Evolutionary conservation across 2,329 filamentous ascomycete species (phyloP).

Genomic region (Claviceps sp.): DNA sequence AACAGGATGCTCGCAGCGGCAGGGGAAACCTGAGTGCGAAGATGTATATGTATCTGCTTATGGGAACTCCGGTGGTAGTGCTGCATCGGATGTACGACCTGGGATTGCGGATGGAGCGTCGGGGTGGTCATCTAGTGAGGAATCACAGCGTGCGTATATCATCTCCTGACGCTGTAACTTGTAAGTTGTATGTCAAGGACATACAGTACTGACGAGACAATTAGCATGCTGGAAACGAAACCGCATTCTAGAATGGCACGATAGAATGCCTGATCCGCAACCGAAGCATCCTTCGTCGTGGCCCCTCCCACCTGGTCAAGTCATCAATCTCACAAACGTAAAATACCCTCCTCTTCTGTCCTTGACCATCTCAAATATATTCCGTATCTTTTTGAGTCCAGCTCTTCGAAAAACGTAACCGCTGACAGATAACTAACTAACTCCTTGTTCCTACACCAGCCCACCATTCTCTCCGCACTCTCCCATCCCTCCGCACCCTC

Average conservation of each 20-base stretch:
- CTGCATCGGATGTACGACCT: not conserved
- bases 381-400: no score
- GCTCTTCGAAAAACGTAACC: no score
- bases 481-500: slow-evolving; percentile 8
- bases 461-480: slow-evolving; percentile 11
- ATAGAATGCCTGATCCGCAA: not conserved
- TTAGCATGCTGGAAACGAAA: not conserved
- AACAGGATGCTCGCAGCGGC: slow-evolving; percentile 12
- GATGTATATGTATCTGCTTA: no score
- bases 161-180: not conserved
- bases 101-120: not conserved
- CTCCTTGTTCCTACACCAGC: slow-evolving; percentile 7
- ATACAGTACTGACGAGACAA: no score
- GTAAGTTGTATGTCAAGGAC: no score
- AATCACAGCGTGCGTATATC: not conserved
- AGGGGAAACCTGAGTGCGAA: no score
- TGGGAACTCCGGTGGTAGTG: not conserved
- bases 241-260: not conserved
- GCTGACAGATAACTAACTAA: not conserved
- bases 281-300: not conserved
- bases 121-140: not conserved
- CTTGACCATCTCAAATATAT: no score
- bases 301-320: not conserved
- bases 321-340: slow-evolving; percentile 9
- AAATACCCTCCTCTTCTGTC: not conserved